Evolutionary conservation across 768 basidiomycete species (phyloP).

Genomic region (Suillus variegatus): DNA sequence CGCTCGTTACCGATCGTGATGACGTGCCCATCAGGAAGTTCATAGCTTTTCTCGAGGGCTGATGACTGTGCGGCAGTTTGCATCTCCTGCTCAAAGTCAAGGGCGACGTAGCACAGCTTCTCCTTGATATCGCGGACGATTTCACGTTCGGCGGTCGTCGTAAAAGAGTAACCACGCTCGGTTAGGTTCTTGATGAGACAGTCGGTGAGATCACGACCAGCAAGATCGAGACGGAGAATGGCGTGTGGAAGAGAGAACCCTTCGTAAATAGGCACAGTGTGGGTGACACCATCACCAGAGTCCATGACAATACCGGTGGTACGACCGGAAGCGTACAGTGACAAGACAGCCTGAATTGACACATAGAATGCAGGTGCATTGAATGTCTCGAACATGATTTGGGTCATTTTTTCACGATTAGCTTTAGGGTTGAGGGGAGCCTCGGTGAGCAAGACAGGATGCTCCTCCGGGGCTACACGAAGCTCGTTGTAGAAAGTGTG

Average conservation of each 20-base stretch:
- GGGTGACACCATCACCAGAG: slow-evolving; percentile 95
- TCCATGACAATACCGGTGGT: slow-evolving; percentile 95
- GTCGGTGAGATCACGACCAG: slow-evolving; percentile 90
- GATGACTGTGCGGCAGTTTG: slow-evolving; percentile 89
- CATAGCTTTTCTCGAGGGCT: slow-evolving; percentile 90
- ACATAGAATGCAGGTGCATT: slow-evolving; percentile 78
- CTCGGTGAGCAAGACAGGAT: slow-evolving; percentile 71
- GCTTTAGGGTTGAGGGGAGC: slow-evolving; percentile 75
- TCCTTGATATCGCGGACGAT: slow-evolving; percentile 97
- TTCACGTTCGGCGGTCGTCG: slow-evolving; percentile 90
- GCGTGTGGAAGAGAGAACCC: slow-evolving; percentile 92
- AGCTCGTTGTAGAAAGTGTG: slow-evolving; percentile 92
- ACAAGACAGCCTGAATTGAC: slow-evolving; percentile 71
- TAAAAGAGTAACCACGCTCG: slow-evolving; percentile 94
- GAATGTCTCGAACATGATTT: slow-evolving; percentile 82
- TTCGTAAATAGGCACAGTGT: slow-evolving; percentile 97
- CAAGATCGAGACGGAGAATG: slow-evolving; percentile 88
- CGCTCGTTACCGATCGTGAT: slow-evolving; percentile 82
- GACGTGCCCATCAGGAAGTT: slow-evolving; percentile 90
- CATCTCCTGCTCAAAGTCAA: slow-evolving; percentile 93
- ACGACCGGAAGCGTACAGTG: slow-evolving; percentile 90
- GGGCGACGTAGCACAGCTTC: slow-evolving; percentile 90
- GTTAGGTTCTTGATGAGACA: slow-evolving; percentile 81
- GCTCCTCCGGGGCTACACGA: slow-evolving; percentile 77
- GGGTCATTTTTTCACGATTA: slow-evolving; percentile 75